Evolutionary conservation across 164 flowering plant species (phyloP).

Genomic region (Cinnamomum chago): DNA sequence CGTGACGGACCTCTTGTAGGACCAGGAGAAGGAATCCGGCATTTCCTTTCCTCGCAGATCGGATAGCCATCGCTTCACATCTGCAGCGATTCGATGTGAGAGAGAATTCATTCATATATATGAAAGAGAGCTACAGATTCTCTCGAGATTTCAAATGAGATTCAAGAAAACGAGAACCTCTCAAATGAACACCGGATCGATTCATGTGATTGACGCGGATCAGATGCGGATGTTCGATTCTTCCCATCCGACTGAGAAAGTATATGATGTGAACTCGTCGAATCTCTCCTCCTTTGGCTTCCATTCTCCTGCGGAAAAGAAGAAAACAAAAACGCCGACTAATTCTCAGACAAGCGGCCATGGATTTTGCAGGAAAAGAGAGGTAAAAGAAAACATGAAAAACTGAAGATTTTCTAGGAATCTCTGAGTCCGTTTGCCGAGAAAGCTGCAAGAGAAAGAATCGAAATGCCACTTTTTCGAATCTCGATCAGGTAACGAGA

Average conservation of each 20-base stretch:
- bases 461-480: neutral
- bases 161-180: constrained; percentile 30
- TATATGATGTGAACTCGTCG: constrained; percentile 61
- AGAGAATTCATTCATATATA: too few species aligned
- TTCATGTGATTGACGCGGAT: constrained; percentile 53
- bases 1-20: constrained; percentile 56
- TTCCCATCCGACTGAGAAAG: constrained; percentile 61
- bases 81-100: constrained; percentile 19
- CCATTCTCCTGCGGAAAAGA: constrained; percentile 24
- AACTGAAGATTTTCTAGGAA: neutral
- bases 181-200: constrained; percentile 47
- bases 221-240: constrained; percentile 76
- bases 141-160: too few species aligned
- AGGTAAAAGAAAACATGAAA: neutral
- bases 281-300: constrained; percentile 31
- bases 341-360: too few species aligned
- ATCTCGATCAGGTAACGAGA: neutral
- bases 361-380: neutral
- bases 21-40: constrained; percentile 79
- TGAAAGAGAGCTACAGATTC: too few species aligned
- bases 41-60: constrained; percentile 73
- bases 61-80: constrained; percentile 79
- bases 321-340: neutral
- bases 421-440: neutral
- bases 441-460: neutral